These are phyloP conservation scores for Leishmania lainsoni DNA, from an alignment of 208 protist genomes.

Conservation along the genomic window DNA sequence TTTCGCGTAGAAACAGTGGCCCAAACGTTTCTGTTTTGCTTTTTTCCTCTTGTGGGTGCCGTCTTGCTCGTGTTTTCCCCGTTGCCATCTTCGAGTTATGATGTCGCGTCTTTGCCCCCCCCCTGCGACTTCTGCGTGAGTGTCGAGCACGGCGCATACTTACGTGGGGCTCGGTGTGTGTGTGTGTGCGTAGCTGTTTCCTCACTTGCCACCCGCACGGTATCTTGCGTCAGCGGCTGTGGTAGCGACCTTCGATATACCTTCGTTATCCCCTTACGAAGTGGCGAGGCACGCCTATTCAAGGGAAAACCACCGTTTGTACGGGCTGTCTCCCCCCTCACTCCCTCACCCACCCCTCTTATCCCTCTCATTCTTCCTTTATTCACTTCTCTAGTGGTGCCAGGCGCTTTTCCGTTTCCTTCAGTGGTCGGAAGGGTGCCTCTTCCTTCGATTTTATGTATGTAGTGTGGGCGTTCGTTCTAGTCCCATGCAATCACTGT, in stretches of 20 bases:
- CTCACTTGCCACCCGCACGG: neutral
- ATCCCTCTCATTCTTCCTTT: neutral
- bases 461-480: neutral
- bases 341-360: too few species aligned
- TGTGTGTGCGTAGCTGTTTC: neutral
- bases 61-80: too few species aligned
- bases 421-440: too few species aligned
- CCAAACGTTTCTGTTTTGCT: too few species aligned
- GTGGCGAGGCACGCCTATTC: neutral
- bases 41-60: too few species aligned
- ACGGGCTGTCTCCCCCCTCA: neutral
- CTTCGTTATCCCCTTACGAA: neutral
- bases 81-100: too few species aligned
- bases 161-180: neutral
- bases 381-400: neutral
- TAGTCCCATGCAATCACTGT: neutral
- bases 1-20: neutral
- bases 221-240: neutral
- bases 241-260: neutral
- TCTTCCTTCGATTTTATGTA: slow-evolving; percentile 9
- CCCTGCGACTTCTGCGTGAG: neutral
- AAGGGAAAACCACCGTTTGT: neutral
- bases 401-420: neutral
- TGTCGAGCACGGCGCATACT: neutral
- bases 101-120: neutral